Evolutionary conservation across 768 basidiomycete species (phyloP).

Genomic region (Leccinum truebloodii): DNA sequence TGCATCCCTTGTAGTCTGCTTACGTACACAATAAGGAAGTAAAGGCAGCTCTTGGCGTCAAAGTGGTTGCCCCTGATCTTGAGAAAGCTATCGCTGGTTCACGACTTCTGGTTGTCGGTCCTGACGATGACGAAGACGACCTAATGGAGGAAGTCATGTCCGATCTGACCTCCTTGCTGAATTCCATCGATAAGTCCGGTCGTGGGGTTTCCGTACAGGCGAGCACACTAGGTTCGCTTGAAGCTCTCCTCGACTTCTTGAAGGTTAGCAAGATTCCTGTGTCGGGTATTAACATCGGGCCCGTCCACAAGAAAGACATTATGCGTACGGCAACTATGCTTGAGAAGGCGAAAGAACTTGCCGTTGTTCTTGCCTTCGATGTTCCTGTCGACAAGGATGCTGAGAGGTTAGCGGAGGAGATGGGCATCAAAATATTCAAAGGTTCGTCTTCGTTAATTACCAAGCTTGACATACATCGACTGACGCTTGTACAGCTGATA

Average conservation of each 20-base stretch:
- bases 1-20: slow-evolving; percentile 57
- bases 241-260: slow-evolving; percentile 95
- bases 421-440: slow-evolving; percentile 93
- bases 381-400: slow-evolving; percentile 93
- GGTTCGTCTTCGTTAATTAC: slow-evolving; percentile 47
- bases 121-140: slow-evolving; percentile 96
- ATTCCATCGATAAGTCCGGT: slow-evolving; percentile 94
- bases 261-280: slow-evolving; percentile 96
- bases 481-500: slow-evolving; percentile 66
- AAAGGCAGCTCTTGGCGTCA: slow-evolving; percentile 95
- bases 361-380: slow-evolving; percentile 96
- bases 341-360: slow-evolving; percentile 93
- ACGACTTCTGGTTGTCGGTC: slow-evolving; percentile 85
- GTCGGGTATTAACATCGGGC: slow-evolving; percentile 95
- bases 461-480: neutral
- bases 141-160: slow-evolving; percentile 95
- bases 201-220: slow-evolving; percentile 97
- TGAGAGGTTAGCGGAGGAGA: slow-evolving; percentile 87
- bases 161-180: slow-evolving; percentile 84
- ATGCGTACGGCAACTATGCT: slow-evolving; percentile 93
- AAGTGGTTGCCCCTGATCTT: slow-evolving; percentile 91
- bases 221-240: slow-evolving; percentile 94
- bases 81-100: slow-evolving; percentile 99
- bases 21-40: slow-evolving; percentile 98
- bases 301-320: slow-evolving; percentile 93